Percentiles rank a stretch among this genome's conserved stretches.
Conservation (phyloP, 23 red algal genomes). For the Gracilaria domingensis region DNA sequence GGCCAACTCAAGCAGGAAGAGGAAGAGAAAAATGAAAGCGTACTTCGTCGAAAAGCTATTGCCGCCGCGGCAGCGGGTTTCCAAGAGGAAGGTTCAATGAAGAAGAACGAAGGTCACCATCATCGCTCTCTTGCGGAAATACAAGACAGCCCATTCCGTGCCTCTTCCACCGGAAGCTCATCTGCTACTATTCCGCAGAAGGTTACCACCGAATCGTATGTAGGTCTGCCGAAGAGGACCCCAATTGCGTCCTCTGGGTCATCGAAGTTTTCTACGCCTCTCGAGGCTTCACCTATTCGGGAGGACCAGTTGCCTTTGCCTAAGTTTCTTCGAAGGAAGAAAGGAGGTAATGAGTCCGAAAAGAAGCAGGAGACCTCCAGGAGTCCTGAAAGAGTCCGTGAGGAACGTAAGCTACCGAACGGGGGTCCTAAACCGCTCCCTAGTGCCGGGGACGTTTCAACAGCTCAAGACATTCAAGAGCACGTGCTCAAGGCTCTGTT, state of each 20-base stretch:
- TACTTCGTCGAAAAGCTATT: constrained; percentile 21
- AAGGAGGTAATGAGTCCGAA: neutral
- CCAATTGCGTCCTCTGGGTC: neutral
- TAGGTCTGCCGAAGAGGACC: neutral
- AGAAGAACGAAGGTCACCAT: neutral
- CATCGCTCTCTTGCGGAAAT: neutral
- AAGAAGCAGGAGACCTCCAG: neutral
- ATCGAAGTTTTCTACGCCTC: neutral
- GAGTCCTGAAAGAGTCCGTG: neutral
- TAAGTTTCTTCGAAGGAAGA: neutral
- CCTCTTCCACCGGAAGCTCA: neutral
- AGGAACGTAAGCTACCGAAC: constrained; percentile 10
- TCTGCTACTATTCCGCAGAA: neutral
- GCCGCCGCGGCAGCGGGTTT: neutral
- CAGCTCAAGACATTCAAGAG: constrained; percentile 17
- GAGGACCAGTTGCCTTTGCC: constrained; percentile 22
- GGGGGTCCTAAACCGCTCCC: neutral
- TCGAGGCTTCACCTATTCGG: neutral
- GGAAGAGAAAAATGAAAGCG: neutral
- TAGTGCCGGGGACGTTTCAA: neutral
- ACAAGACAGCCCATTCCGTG: neutral
- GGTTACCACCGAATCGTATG: neutral
- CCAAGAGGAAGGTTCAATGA: neutral
- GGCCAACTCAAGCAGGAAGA: constrained; percentile 4
- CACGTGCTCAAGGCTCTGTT: constrained; percentile 14